Base-by-base conservation (phyloP, 169 alveolate genomes). In the Plasmodium reichenowi region DNA sequence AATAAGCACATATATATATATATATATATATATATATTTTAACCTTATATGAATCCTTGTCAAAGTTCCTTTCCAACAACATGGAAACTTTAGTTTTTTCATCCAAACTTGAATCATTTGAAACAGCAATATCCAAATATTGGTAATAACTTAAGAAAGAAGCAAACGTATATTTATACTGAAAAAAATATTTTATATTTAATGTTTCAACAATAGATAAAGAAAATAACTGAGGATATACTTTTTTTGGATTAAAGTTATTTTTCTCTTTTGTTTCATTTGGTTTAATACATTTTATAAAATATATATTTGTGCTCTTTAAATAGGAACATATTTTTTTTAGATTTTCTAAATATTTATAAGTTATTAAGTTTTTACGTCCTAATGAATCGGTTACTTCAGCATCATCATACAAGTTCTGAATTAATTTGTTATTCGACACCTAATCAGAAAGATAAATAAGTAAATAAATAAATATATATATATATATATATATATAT, bases 241-340 rank as follows among this genome's bases (percentile, higher is more conserved):
- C 78, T 63, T 86, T 86, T 24, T 50, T 70, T 64, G 48, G 75
- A 59, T 72, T 71, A 52, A 70, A 86, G 62, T 86, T 54, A 15
- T 71, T 58, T 32, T 70, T 70, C 56, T 86, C 58, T 54, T 86
- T 86, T 59, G 20, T 86, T 72, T 86, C 92, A 22, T 86, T 86
- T n/a, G 92, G 92, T 47, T 86, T 86, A 13, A 86, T 86, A 63
- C 92, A 86, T 71, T 72, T 70, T 70, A 86, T 86, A 50, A 86
- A 86, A 66, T 38, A 72, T 71, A 72, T 70, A 60, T 86, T 72
- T 47, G 92, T 86, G 38, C 43, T 72, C 48, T 86, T 86, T 54
- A 86, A 59, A 29, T 71, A 71, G 43, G 92, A 64, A 63, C 73
- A 47, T 63, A 86, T 71, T 47, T 70, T 86, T 71, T 60, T 58